A percentile compares a stretch with the other conserved stretches of the same genome.
These are phyloP conservation scores for Paecilomyces formosus DNA, from an alignment of 2,329 filamentous ascomycete species.

Conservation along the genomic window DNA sequence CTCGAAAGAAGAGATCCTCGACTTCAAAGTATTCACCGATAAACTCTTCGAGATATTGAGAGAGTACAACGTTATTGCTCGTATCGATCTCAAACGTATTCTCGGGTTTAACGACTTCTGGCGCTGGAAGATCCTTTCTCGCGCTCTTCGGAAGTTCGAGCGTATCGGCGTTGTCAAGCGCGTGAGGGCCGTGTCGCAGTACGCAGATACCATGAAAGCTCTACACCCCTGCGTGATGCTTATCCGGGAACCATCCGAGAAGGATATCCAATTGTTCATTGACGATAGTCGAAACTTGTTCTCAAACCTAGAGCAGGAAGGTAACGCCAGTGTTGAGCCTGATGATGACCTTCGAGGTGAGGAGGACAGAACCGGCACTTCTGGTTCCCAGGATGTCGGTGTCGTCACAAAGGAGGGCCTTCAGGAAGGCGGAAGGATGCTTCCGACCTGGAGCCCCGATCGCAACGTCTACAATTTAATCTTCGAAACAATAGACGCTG, in stretches of 20 bases:
- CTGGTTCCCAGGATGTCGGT: conserved; percentile 9
- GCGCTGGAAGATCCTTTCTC: conserved; percentile 34
- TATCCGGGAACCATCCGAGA: conserved; percentile 32
- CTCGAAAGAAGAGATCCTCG: conserved; percentile 26
- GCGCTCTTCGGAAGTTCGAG: conserved; percentile 38
- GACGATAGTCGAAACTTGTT: conserved; percentile 24
- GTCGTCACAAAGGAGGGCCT: conserved; percentile 15
- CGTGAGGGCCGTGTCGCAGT: conserved; percentile 36
- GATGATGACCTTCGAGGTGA: conserved; percentile 30
- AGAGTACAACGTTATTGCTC: conserved; percentile 44
- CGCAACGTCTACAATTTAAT: conserved; percentile 45
- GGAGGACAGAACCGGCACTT: conserved; percentile 4
- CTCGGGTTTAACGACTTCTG: conserved; percentile 34
- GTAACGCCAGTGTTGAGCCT: conserved; percentile 16
- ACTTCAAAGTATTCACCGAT: conserved; percentile 44
- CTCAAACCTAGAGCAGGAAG: conserved; percentile 19
- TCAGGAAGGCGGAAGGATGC: conserved; percentile 26
- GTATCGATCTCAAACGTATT: conserved; percentile 44
- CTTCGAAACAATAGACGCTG: conserved; percentile 40
- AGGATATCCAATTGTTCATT: conserved; percentile 33
- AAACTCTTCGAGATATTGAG: conserved; percentile 43
- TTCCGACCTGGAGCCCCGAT: conserved; percentile 51
- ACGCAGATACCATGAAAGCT: conserved; percentile 24
- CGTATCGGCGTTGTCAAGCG: conserved; percentile 38
- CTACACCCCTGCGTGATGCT: conserved; percentile 38